Evolutionary conservation across 306 rosid genomes (phyloP), one percentile per base, ranked within the genome.

Genomic region (Ceratonia siliqua): DNA sequence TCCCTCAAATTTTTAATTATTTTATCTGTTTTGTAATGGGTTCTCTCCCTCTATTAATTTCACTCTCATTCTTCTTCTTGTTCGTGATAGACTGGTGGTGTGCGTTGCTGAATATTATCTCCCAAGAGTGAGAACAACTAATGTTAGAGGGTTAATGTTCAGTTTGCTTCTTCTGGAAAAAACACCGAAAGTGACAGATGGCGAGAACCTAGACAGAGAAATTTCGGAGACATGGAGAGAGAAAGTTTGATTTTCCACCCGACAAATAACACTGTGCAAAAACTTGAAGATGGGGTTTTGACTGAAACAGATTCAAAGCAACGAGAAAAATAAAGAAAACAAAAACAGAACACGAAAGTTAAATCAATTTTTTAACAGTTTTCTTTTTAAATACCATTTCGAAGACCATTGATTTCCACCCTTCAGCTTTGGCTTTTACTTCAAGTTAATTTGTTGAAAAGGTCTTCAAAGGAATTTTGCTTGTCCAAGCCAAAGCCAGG

Each of bases 221-320:
- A 57, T 62, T 68, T 62, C 62, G 27, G 67, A 45, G 70, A 49
- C 55, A 39, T 22, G 22, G 17, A 55, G 84, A 68, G 66, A 61
- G 18, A 22, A 49, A 46, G 50, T 54, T 50, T 57, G 77, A 61
- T 71, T 83, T 77, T 73, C 68, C 82, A 78, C 88, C 95, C 93
- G 97, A 91, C 97, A 90, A 28, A 62, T 22, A 71, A 62, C 78
- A 89, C 94, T 84, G 91, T 86, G 84, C 78, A 80, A 90, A 88
- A 84, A 76, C 89, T 82, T 83, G 76, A 68, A 81, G 78, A 68
- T 83, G 22, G 76, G 79, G 65, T 83, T 86, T 80, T 87, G 77
- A 84, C 89, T 66, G 73, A 53, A 86, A 76, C 85, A 81, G 43
- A 74, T 82, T 85, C 85, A 70, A 72, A 62, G 41, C 69, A 32